Conservation (phyloP, 345 rosid genomes). For the Citrus trifoliata region DNA sequence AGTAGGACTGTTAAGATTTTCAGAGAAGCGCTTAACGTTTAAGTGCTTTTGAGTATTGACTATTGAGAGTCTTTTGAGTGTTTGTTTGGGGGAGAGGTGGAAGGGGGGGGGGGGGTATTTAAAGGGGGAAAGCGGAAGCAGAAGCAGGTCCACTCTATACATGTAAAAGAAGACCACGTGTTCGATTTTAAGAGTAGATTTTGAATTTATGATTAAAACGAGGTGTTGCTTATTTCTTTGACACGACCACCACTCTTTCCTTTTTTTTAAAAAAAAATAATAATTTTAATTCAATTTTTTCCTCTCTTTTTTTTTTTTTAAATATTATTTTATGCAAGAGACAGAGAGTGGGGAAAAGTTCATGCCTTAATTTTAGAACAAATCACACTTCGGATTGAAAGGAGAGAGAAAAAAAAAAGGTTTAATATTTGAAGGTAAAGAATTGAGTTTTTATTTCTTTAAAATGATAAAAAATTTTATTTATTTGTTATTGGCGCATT, state of each 20-base stretch:
- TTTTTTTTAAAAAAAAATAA: no score
- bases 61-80: neutral
- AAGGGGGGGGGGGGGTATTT: conserved; percentile 3
- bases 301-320: no score
- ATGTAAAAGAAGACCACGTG: conserved; percentile 29
- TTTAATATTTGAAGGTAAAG: no score
- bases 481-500: conserved; percentile 2
- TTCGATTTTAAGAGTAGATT: neutral
- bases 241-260: conserved; percentile 7
- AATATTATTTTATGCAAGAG: no score
- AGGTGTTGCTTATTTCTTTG: neutral
- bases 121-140: conserved; percentile 6
- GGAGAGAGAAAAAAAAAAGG: no score
- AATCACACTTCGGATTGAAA: neutral
- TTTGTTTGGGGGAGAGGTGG: neutral
- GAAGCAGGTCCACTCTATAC: neutral
- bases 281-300: neutral
- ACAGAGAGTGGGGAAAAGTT: neutral
- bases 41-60: neutral
- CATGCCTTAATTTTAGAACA: neutral
- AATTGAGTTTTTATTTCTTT: no score
- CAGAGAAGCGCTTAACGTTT: neutral
- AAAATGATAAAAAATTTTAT: no score
- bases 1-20: no score
- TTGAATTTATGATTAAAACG: neutral